Evolutionary conservation across 345 rosid genomes (phyloP).

Genomic region (Gossypium longicalyx): DNA sequence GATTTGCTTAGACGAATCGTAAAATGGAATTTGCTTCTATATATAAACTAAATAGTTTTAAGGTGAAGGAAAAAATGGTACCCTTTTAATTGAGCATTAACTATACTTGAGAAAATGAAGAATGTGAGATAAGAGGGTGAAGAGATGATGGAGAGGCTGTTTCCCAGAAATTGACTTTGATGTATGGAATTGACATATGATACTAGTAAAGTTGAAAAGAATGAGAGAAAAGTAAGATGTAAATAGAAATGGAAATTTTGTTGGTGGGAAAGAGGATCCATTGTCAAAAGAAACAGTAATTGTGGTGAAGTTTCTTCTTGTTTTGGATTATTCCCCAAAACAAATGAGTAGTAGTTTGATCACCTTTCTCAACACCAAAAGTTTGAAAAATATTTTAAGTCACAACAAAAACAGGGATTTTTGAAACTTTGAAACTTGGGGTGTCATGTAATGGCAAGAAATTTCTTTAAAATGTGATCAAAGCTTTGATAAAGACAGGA

Average conservation of each 20-base stretch:
- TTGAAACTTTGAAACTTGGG: not conserved
- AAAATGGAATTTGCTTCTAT: not conserved
- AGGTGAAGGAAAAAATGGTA: no score
- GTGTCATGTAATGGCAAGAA: constrained; percentile 11
- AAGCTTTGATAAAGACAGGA: not conserved
- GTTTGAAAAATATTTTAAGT: not conserved
- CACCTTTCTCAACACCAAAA: not conserved
- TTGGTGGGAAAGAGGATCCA: not conserved
- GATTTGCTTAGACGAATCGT: not conserved
- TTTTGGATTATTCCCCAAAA: not conserved
- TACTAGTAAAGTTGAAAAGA: not conserved
- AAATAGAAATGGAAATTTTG: not conserved
- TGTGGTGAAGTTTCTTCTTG: constrained; percentile 4
- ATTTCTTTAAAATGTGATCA: constrained; percentile 11
- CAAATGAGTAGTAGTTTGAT: not conserved
- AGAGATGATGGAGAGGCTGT: not conserved
- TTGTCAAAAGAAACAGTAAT: not conserved
- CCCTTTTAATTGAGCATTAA: not conserved
- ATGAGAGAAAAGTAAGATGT: not conserved
- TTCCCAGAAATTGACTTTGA: not conserved
- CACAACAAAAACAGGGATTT: not conserved
- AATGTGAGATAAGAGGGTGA: not conserved
- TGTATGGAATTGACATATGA: not conserved
- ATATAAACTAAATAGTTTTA: not conserved
- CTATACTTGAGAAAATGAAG: not conserved